A percentile compares a stretch with the other conserved stretches of the same genome.
Evolutionary conservation across 2,329 filamentous ascomycete genomes (phyloP).

Genomic region (Pyrenophora graminea): DNA sequence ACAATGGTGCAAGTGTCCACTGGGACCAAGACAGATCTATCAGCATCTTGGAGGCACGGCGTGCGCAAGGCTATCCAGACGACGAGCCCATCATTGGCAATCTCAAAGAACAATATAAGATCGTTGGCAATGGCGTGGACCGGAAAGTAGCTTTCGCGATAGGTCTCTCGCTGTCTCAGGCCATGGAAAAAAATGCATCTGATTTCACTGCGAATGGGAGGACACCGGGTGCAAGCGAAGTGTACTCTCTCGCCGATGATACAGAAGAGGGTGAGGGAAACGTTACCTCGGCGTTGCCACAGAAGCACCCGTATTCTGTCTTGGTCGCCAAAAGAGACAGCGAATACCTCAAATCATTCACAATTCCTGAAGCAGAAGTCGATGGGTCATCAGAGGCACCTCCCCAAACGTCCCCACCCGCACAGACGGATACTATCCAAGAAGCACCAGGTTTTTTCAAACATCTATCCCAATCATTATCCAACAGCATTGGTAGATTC

Average conservation of each 20-base stretch:
- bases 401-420: too few species aligned
- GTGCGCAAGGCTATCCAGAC: slow-evolving; percentile 73
- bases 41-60: slow-evolving; percentile 67
- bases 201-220: background rate
- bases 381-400: too few species aligned
- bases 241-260: background rate
- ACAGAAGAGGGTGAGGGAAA: background rate
- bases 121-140: slow-evolving; percentile 78
- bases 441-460: background rate
- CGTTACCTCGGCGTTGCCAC: too few species aligned
- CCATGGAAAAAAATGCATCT: slow-evolving; percentile 5
- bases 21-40: slow-evolving; percentile 67
- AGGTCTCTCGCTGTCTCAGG: slow-evolving; percentile 59
- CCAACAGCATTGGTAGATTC: background rate
- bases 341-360: too few species aligned
- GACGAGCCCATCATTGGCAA: slow-evolving; percentile 69
- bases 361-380: too few species aligned
- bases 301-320: too few species aligned
- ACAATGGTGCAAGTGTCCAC: slow-evolving; percentile 63
- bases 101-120: slow-evolving; percentile 61
- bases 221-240: background rate
- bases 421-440: background rate
- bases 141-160: slow-evolving; percentile 68
- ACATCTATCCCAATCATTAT: background rate
- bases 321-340: too few species aligned